Evolutionary conservation across 495 filamentous ascomycete species (phyloP).

Genomic region (Penicillium dipodomyicola): DNA sequence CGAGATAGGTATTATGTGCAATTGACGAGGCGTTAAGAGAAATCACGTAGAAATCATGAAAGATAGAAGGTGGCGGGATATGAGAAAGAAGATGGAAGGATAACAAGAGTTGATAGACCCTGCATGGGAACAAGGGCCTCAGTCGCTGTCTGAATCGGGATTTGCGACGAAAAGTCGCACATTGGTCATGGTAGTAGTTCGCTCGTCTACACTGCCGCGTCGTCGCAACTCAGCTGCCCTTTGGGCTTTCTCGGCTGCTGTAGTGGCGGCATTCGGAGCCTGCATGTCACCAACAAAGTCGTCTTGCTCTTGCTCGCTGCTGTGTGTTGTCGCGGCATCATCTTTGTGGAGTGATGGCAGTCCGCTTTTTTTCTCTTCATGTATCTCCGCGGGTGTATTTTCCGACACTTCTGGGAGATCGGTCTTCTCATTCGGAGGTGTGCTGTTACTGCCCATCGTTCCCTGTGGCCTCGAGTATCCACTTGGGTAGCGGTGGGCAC

Average conservation of each 20-base stretch:
- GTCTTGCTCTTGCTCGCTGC: slow-evolving; percentile 55
- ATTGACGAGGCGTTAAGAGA: slow-evolving; percentile 13
- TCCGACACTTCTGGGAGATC: slow-evolving; percentile 53
- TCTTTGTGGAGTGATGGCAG: slow-evolving; percentile 44
- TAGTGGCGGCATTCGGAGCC: slow-evolving; percentile 38
- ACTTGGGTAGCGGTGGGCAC: slow-evolving; percentile 56
- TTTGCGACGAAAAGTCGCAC: slow-evolving; percentile 92
- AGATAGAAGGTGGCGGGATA: slow-evolving; percentile 11
- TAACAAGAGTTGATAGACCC: slow-evolving; percentile 9
- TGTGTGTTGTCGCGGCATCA: slow-evolving; percentile 42
- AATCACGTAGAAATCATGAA: slow-evolving; percentile 17
- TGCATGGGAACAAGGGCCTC: slow-evolving; percentile 15
- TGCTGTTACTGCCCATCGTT: slow-evolving; percentile 67
- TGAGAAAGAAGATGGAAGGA: slow-evolving; percentile 18
- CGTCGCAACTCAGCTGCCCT: slow-evolving; percentile 73
- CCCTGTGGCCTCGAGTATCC: slow-evolving; percentile 52
- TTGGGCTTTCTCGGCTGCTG: slow-evolving; percentile 63
- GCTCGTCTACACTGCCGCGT: slow-evolving; percentile 91
- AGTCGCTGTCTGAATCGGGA: slow-evolving; percentile 71
- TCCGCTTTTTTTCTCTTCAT: slow-evolving; percentile 36
- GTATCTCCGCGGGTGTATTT: slow-evolving; percentile 47
- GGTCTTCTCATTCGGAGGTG: slow-evolving; percentile 56
- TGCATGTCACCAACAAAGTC: slow-evolving; percentile 53
- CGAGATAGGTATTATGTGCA: slow-evolving; percentile 31
- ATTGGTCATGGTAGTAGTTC: slow-evolving; percentile 78